phyloP scores from a whole-genome alignment of 2,329 filamentous ascomycete genomes.

The Rhytidhysteron rufulum region DNA sequence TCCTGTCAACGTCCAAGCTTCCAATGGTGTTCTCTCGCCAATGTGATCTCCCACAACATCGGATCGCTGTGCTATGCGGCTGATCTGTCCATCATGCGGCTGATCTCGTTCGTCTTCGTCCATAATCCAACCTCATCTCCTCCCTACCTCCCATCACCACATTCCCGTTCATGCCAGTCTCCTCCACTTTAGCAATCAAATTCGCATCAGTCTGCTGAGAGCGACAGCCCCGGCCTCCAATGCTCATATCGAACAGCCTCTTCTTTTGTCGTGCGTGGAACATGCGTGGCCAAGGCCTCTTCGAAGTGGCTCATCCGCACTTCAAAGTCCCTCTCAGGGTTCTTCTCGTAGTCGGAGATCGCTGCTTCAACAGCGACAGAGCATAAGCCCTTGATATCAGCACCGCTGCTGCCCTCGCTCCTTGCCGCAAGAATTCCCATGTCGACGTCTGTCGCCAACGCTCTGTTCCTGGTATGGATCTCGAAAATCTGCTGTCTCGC shows the following conservation, averaged over 20 bases:
- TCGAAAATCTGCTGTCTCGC: constrained; percentile 74
- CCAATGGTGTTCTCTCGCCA: too few species aligned
- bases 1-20: too few species aligned
- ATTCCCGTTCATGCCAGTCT: too few species aligned
- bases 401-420: constrained; percentile 79
- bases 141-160: too few species aligned
- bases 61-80: too few species aligned
- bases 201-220: constrained; percentile 17
- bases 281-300: constrained; percentile 39
- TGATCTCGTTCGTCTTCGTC: too few species aligned
- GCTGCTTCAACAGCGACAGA: constrained; percentile 35
- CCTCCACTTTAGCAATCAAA: too few species aligned
- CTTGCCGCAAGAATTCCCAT: constrained; percentile 57
- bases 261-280: constrained; percentile 37
- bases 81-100: too few species aligned
- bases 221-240: constrained; percentile 34
- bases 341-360: constrained; percentile 26
- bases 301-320: constrained; percentile 48
- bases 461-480: constrained; percentile 61
- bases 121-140: too few species aligned
- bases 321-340: constrained; percentile 17
- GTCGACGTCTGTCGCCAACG: constrained; percentile 62
- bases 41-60: too few species aligned
- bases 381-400: constrained; percentile 67
- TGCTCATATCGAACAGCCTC: constrained; percentile 43